These are phyloP conservation scores for Backusella sp. DNA, from an alignment of 192 early-diverging fungal species.

Conservation along the genomic window DNA sequence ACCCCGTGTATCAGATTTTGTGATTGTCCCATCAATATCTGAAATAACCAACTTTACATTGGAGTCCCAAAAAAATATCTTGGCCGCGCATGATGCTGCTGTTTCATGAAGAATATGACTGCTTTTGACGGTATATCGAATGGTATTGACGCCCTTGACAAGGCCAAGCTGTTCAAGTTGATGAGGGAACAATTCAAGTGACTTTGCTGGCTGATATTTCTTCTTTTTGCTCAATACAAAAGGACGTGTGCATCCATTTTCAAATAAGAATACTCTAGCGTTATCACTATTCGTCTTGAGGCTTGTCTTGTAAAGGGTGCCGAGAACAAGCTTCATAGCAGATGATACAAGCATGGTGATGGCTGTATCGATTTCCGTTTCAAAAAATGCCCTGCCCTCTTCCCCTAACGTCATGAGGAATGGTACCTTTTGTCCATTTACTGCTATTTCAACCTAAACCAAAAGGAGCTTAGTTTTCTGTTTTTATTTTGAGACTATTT, in stretches of 20 bases:
- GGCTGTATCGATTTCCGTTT: neutral
- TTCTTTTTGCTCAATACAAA: neutral
- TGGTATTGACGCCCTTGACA: constrained; percentile 85
- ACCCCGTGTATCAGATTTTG: constrained; percentile 94
- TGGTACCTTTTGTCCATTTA: neutral
- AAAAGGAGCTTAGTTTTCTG: neutral
- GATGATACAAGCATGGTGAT: neutral
- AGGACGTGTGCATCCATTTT: neutral
- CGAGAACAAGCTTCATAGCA: neutral
- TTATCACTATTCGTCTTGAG: neutral
- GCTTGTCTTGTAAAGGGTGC: constrained; percentile 15
- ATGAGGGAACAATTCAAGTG: constrained; percentile 84
- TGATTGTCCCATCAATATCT: constrained; percentile 98
- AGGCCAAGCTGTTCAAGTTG: constrained; percentile 84
- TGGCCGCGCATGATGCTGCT: constrained; percentile 74
- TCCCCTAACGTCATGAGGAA: neutral
- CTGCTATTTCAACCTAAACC: neutral
- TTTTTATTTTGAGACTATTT: too few species aligned
- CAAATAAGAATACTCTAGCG: neutral
- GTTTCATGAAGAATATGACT: constrained; percentile 55
- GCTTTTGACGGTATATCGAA: constrained; percentile 83
- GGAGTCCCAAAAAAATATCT: constrained; percentile 85
- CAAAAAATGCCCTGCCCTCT: neutral
- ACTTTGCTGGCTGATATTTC: constrained; percentile 73
- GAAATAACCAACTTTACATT: constrained; percentile 91